Percentiles rank a stretch among this genome's conserved stretches.
Conservation (phyloP, 495 filamentous ascomycete species). For the Clavariopsis aquatica region DNA sequence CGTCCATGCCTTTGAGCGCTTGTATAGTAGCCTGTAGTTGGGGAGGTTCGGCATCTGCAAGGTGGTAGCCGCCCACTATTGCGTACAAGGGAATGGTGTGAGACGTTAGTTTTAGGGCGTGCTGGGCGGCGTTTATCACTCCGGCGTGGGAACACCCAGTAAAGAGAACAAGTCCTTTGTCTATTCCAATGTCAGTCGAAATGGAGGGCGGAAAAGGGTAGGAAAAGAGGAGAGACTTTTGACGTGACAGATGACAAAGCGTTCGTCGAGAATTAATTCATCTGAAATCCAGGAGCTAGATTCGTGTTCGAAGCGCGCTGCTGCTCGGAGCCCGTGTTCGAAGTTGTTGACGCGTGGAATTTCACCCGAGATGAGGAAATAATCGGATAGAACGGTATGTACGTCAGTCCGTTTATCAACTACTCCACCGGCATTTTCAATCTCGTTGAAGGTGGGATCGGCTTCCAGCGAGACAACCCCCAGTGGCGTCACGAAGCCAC, state of each 20-base stretch:
- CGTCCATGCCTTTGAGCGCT: constrained; percentile 56
- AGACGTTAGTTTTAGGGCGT: constrained; percentile 47
- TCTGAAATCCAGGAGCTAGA: constrained; percentile 59
- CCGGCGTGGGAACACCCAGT: constrained; percentile 65
- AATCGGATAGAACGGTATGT: constrained; percentile 57
- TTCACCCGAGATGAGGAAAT: constrained; percentile 60
- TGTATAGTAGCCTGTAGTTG: constrained; percentile 53
- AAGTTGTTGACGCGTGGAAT: constrained; percentile 59
- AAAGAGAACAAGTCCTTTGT: constrained; percentile 62
- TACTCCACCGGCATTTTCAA: constrained; percentile 51
- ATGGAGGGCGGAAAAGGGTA: no score
- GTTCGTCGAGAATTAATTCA: constrained; percentile 59
- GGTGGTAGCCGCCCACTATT: constrained; percentile 62
- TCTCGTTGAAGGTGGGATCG: constrained; percentile 58
- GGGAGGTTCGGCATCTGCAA: constrained; percentile 52
- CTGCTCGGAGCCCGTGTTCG: constrained; percentile 54
- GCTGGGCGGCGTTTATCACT: constrained; percentile 57
- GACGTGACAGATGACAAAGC: constrained; percentile 60
- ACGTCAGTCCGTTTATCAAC: constrained; percentile 50
- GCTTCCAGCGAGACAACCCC: constrained; percentile 56
- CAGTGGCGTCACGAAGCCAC: constrained; percentile 51
- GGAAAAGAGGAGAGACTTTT: constrained; percentile 48
- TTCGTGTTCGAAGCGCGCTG: constrained; percentile 52
- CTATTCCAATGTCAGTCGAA: not conserved
- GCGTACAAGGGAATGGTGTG: constrained; percentile 54